Conservation (phyloP, 805 yeast genomes). For the Kuraishia hungarica region DNA sequence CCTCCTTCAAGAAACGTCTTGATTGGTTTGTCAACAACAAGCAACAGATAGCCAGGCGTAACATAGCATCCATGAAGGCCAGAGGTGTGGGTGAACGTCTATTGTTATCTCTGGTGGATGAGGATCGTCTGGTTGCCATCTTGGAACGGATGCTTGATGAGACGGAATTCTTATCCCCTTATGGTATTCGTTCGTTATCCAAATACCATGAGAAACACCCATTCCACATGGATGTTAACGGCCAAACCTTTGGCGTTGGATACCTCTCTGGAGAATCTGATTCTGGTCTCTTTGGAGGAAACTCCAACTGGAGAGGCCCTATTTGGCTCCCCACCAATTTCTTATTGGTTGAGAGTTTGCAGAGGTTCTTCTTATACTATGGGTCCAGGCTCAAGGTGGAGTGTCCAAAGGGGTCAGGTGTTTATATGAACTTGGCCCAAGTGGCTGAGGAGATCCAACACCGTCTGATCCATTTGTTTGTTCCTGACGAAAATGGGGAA, state of each 20-base stretch:
- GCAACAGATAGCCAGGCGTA: slow-evolving; percentile 62
- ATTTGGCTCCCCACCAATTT: slow-evolving; percentile 95
- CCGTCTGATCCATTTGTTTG: slow-evolving; percentile 68
- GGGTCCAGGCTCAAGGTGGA: slow-evolving; percentile 81
- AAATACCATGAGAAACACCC: slow-evolving; percentile 82
- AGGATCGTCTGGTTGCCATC: slow-evolving; percentile 69
- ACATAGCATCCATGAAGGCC: slow-evolving; percentile 73
- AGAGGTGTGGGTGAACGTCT: slow-evolving; percentile 80
- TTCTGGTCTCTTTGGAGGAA: slow-evolving; percentile 93
- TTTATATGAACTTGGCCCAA: slow-evolving; percentile 68
- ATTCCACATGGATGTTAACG: slow-evolving; percentile 75
- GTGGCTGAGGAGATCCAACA: slow-evolving; percentile 88
- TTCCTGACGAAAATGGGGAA: slow-evolving; percentile 48
- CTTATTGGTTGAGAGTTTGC: slow-evolving; percentile 76
- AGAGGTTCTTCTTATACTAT: slow-evolving; percentile 80
- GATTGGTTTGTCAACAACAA: slow-evolving; percentile 77
- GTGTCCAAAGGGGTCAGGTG: slow-evolving; percentile 82
- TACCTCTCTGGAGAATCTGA: slow-evolving; percentile 87
- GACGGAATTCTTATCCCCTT: slow-evolving; percentile 73
- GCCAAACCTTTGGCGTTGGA: slow-evolving; percentile 57
- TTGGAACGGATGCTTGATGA: slow-evolving; percentile 79
- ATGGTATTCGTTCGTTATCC: slow-evolving; percentile 83
- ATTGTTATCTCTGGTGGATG: slow-evolving; percentile 69
- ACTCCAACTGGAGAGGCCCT: slow-evolving; percentile 96
- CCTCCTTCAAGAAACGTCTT: slow-evolving; percentile 73